Base-by-base conservation (phyloP, 352 stramenopile genomes). In the Globisporangium lucens region DNA sequence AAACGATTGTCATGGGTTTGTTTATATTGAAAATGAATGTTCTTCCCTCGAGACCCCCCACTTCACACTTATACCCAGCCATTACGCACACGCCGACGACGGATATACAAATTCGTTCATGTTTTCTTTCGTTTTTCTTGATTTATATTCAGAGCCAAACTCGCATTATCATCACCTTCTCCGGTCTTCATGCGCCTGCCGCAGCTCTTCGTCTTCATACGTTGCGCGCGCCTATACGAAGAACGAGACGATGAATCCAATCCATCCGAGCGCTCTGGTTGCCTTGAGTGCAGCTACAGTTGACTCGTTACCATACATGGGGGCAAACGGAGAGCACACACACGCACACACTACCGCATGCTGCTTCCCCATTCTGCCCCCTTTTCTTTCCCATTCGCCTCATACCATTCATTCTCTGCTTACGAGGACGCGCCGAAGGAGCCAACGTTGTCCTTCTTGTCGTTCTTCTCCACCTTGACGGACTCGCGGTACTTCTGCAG, bases 401-500 rank as follows among this genome's bases (percentile, higher is more conserved):
- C 41, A 24, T 30, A 15, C 22, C 10, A 9, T 36, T 29, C n/a
- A 36, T 38, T 24, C 10, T 41, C 1, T 41, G 35, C 36, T 53
- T 91, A 94, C 60, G 85, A 93, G 64, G 87, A 95, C 29, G 87
- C 87, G 41, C 87, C 87, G 65, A 95, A 95, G 43, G 83, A 88
- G 35, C 87, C 87, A 46, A 95, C 84, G 69, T 95, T 95, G 79
- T 95, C 87, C 76, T 95, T 95, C 79, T 95, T 95, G 77, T 95
- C 85, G 72, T 93, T 93, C 75, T 95, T 95, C 80, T 97, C 87
- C 59, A 91, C 84, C 73, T 97, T 95, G 67, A 94, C 86, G 36
- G 82, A 93, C 79, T 99, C 97, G 36, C 97, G 87, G 88, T 99
- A 99, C 79, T 99, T 99, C 47, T 90, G 89, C 53, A 99, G 82